These are phyloP conservation scores for Nakazawaea anatomiae DNA, from an alignment of 805 yeast genomes.

Conservation along the genomic window DNA sequence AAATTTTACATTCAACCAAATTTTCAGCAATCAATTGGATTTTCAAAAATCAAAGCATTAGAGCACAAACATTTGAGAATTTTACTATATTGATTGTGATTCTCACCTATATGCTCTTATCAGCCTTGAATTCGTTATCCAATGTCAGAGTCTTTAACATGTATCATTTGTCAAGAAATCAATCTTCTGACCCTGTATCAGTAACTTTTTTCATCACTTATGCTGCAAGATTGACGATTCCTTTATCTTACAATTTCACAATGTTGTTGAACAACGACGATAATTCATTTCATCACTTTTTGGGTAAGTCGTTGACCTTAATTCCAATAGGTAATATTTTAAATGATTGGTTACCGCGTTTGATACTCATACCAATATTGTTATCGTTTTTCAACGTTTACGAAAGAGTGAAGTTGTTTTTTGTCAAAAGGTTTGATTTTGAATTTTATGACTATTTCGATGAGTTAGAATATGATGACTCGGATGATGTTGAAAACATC, in stretches of 20 bases:
- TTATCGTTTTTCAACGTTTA: constrained; percentile 63
- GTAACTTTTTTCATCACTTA: constrained; percentile 75
- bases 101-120: constrained; percentile 61
- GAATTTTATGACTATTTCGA: constrained; percentile 21
- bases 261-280: constrained; percentile 40
- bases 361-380: constrained; percentile 63
- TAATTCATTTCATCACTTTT: constrained; percentile 60
- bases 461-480: constrained; percentile 24
- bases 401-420: constrained; percentile 43
- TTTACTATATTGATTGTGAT: constrained; percentile 38
- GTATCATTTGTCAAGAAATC: constrained; percentile 63
- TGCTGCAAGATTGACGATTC: constrained; percentile 76
- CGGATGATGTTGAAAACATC: constrained; percentile 4
- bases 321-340: constrained; percentile 68
- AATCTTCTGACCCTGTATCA: constrained; percentile 68
- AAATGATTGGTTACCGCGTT: constrained; percentile 71
- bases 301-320: constrained; percentile 69
- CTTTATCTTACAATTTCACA: constrained; percentile 73
- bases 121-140: constrained; percentile 61
- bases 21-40: constrained; percentile 54
- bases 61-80: constrained; percentile 21
- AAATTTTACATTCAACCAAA: constrained; percentile 62
- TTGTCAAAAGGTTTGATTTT: constrained; percentile 22
- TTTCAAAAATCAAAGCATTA: constrained; percentile 17
- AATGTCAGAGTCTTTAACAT: constrained; percentile 65